Conservation (phyloP, 768 basidiomycete species). For the Hirschioporus abietinus region DNA sequence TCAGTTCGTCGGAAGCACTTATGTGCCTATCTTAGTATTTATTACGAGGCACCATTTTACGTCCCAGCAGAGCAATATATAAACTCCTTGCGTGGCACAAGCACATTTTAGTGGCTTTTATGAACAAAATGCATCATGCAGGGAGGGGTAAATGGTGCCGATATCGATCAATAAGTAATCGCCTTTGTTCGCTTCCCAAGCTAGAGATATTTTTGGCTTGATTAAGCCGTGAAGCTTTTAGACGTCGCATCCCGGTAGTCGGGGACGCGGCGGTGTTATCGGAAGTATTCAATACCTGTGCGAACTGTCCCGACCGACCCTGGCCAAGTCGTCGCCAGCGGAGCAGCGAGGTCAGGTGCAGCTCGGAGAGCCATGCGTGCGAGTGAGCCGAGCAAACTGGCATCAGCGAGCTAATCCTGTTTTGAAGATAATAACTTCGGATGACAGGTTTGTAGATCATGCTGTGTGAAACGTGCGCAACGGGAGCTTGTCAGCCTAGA, state of each 20-base stretch:
- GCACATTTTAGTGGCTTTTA: neutral
- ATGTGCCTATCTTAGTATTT: constrained; percentile 1
- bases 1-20: neutral
- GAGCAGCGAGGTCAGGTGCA: neutral
- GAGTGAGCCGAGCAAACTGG: neutral
- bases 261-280: neutral
- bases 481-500: neutral
- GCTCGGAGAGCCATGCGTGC: neutral
- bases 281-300: neutral
- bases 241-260: neutral
- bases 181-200: neutral
- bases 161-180: neutral
- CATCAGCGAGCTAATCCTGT: neutral
- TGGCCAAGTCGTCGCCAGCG: neutral
- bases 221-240: constrained; percentile 1
- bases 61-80: neutral
- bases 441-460: neutral
- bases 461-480: neutral
- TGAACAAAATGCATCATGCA: neutral
- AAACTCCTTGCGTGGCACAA: neutral
- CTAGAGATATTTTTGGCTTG: neutral
- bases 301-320: neutral
- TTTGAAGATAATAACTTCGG: neutral
- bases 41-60: neutral
- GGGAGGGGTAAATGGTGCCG: neutral